phyloP scores from a whole-genome alignment of 257 asterid species.

The Solanum bulbocastanum region DNA sequence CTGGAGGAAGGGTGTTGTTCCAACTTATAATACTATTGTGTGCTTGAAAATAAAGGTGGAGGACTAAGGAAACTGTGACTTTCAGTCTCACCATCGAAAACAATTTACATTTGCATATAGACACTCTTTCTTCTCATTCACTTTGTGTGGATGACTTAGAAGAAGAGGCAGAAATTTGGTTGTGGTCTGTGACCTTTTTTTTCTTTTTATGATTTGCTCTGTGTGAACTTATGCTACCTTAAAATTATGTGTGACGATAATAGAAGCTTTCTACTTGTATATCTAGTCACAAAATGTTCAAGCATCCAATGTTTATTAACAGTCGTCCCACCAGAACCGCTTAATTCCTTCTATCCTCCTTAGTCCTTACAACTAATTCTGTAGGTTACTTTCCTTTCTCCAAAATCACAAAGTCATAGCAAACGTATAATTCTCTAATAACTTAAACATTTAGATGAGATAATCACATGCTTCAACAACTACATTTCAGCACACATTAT shows the following conservation, averaged over 20 bases:
- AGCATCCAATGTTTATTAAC: not conserved
- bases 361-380: not conserved
- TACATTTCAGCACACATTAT: not conserved
- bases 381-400: not conserved
- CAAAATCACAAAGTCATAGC: not conserved
- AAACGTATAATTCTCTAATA: not conserved
- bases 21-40: not conserved
- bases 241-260: not conserved
- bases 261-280: not conserved
- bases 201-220: not conserved
- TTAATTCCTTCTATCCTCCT: not conserved
- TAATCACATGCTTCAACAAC: not conserved
- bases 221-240: not conserved
- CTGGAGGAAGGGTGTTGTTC: not conserved
- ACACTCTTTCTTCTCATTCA: not conserved
- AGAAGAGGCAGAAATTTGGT: not conserved
- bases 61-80: not conserved
- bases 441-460: not conserved
- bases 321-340: not conserved
- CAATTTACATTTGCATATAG: not conserved
- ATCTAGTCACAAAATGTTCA: not conserved
- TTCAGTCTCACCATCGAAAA: not conserved
- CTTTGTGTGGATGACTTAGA: not conserved
- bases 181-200: not conserved
- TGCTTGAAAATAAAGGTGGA: not conserved